These are phyloP conservation scores for Colletotrichum ledebouriae DNA, from an alignment of 2,329 filamentous ascomycete genomes.

Conservation along the genomic window DNA sequence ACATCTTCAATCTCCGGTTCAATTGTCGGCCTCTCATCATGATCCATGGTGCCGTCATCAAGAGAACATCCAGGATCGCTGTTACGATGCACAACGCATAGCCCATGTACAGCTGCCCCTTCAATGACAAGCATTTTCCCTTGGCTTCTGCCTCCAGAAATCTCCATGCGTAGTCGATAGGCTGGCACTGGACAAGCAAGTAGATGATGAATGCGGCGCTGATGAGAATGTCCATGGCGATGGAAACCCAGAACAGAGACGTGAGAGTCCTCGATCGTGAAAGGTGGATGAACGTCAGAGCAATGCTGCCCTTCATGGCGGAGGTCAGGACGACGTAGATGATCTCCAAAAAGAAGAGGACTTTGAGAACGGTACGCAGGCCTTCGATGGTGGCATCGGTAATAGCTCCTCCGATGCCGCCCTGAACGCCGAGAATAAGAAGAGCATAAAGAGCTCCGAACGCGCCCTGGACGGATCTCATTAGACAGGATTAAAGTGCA, in stretches of 20 bases:
- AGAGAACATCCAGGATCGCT: constrained; percentile 15
- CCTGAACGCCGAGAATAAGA: constrained; percentile 16
- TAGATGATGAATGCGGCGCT: constrained; percentile 34
- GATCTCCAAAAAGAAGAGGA: constrained; percentile 32
- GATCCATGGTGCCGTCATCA: constrained; percentile 29
- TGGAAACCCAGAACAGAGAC: constrained; percentile 27
- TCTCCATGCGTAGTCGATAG: constrained; percentile 31
- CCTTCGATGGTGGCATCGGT: constrained; percentile 5
- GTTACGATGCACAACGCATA: constrained; percentile 34
- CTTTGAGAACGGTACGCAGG: constrained; percentile 8
- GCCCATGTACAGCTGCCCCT: constrained; percentile 32
- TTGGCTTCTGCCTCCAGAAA: constrained; percentile 16
- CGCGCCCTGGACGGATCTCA: not conserved
- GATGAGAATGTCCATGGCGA: constrained; percentile 25
- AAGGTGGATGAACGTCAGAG: constrained; percentile 31
- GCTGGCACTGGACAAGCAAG: constrained; percentile 31
- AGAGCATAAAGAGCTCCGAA: constrained; percentile 30
- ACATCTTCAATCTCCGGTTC: constrained; percentile 27
- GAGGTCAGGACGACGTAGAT: constrained; percentile 37
- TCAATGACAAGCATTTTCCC: constrained; percentile 25
- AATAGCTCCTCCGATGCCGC: constrained; percentile 25
- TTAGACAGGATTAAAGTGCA: not conserved
- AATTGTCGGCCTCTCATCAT: constrained; percentile 31
- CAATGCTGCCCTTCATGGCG: constrained; percentile 38
- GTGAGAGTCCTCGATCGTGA: constrained; percentile 29